Conservation (phyloP, 2,329 filamentous ascomycete genomes). For the Hymenoscyphus fraxineus region DNA sequence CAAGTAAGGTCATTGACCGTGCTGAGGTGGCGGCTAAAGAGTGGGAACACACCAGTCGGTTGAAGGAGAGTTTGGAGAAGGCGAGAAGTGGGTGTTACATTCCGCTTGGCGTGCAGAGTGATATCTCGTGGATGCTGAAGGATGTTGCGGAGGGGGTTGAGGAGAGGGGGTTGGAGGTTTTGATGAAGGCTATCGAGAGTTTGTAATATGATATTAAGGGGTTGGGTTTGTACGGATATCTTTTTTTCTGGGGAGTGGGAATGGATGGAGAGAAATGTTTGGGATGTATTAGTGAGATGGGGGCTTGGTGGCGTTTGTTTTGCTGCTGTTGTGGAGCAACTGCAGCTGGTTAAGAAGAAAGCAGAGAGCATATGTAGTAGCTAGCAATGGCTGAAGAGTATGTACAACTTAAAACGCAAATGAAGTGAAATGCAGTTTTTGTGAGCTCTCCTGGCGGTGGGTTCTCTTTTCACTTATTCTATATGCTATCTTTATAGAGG, state of each 20-base stretch:
- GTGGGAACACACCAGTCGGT: conserved; percentile 90
- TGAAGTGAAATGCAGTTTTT: too few relatives aligned
- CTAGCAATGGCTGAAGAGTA: too few relatives aligned
- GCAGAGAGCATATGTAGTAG: too few relatives aligned
- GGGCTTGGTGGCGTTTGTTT: too few relatives aligned
- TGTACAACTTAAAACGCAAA: too few relatives aligned
- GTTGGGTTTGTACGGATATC: not conserved
- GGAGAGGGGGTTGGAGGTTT: conserved; percentile 53
- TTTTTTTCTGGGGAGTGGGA: not conserved
- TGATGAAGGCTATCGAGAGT: conserved; percentile 57
- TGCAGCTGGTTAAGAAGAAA: too few relatives aligned
- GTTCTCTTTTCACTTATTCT: too few relatives aligned
- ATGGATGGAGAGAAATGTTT: too few relatives aligned
- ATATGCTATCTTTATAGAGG: too few relatives aligned
- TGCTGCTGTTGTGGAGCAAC: too few relatives aligned
- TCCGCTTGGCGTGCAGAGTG: conserved; percentile 81
- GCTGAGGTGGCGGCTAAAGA: conserved; percentile 85
- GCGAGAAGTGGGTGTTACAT: conserved; percentile 77
- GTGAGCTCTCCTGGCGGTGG: too few relatives aligned
- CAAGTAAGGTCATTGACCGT: conserved; percentile 72
- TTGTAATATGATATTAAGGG: conserved; percentile 39
- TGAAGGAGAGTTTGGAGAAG: conserved; percentile 83
- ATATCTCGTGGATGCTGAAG: conserved; percentile 74
- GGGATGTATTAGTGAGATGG: too few relatives aligned
- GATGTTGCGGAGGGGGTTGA: conserved; percentile 40